Percentiles rank a stretch among this genome's conserved stretches.
phyloP scores from a whole-genome alignment of 1,284 basidiomycete genomes.

The Coniferiporia sulphurascens region DNA sequence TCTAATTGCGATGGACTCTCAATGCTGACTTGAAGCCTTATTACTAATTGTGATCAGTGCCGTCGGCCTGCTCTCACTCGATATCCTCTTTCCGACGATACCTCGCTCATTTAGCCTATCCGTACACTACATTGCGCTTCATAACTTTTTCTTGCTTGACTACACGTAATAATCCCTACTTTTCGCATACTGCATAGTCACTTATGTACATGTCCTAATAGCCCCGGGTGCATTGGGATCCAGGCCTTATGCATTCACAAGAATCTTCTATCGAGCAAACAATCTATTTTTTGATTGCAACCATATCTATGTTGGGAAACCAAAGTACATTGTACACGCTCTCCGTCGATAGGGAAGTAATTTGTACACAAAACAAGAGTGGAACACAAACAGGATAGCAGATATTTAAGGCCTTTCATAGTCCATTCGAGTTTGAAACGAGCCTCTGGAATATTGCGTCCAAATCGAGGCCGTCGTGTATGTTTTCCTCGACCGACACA shows the following conservation, averaged over 20 bases:
- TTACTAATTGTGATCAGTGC: neutral
- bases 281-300: no score
- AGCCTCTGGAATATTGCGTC: constrained; percentile 12
- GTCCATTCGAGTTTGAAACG: constrained; percentile 1
- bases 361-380: neutral
- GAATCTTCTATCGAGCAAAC: no score
- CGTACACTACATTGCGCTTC: neutral
- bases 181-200: neutral
- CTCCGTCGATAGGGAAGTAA: no score
- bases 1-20: neutral
- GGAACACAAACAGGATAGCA: neutral
- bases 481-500: neutral
- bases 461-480: neutral
- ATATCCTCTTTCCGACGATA: neutral
- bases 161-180: neutral
- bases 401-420: constrained; percentile 1
- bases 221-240: no score
- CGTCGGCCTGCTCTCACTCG: neutral
- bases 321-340: no score
- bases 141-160: neutral
- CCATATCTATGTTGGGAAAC: no score
- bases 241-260: no score
- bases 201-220: neutral
- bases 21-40: neutral
- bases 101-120: neutral